A percentile compares a stretch with the other conserved stretches of the same genome.
phyloP scores from a whole-genome alignment of 192 early-diverging fungal species.

The Piromyces sp. region DNA sequence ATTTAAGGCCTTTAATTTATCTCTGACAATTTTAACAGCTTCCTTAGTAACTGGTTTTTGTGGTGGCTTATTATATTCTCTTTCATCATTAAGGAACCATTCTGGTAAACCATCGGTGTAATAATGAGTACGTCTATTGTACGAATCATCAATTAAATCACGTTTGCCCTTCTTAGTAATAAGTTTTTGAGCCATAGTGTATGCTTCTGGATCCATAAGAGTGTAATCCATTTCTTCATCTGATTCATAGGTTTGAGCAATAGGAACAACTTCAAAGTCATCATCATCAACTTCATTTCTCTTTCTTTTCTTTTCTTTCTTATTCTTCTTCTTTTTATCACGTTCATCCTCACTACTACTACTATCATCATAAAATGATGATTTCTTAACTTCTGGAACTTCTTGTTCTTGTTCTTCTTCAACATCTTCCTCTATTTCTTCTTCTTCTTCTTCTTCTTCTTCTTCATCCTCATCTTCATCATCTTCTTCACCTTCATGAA shows the following conservation, averaged over 20 bases:
- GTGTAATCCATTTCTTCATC: slow-evolving; percentile 7
- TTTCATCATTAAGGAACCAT: slow-evolving; percentile 91
- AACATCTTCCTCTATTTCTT: not conserved
- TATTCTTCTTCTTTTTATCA: slow-evolving; percentile 10
- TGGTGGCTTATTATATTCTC: slow-evolving; percentile 70
- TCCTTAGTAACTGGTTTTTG: slow-evolving; percentile 91
- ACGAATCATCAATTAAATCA: slow-evolving; percentile 79
- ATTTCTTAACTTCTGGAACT: not conserved
- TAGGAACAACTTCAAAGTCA: slow-evolving; percentile 29
- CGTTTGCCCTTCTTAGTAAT: slow-evolving; percentile 57
- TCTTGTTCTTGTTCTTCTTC: slow-evolving; percentile 1
- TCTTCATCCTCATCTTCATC: slow-evolving; percentile 15
- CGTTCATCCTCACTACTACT: not conserved
- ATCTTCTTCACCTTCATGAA: slow-evolving; percentile 12
- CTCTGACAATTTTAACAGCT: slow-evolving; percentile 66
- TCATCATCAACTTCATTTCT: slow-evolving; percentile 18
- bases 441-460: not conserved
- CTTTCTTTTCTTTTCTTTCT: slow-evolving; percentile 30
- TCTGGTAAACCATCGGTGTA: slow-evolving; percentile 70
- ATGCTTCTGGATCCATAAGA: slow-evolving; percentile 42
- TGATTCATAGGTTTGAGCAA: not conserved
- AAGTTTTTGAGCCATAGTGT: slow-evolving; percentile 73
- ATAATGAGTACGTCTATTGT: slow-evolving; percentile 74
- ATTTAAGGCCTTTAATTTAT: slow-evolving; percentile 72
- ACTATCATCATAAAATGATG: not conserved